phyloP scores from a whole-genome alignment of 1,139 yeast species.

The Taphrina flavorubra region DNA sequence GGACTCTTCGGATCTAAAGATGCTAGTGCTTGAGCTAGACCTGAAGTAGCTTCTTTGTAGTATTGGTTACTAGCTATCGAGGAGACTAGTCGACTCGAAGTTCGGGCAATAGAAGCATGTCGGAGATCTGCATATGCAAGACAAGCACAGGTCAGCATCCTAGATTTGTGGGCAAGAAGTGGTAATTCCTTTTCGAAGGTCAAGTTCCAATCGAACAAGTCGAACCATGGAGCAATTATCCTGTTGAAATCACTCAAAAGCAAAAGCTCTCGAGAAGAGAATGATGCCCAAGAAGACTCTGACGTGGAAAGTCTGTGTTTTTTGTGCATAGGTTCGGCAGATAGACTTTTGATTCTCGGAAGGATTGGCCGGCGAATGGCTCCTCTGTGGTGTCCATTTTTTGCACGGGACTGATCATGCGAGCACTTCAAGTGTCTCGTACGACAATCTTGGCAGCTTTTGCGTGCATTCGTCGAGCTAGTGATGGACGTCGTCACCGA shows the following conservation, averaged over 20 bases:
- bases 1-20: background rate
- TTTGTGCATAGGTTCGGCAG: background rate
- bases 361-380: conserved; percentile 8
- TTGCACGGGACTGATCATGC: background rate
- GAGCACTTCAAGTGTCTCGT: conserved; percentile 5
- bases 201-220: conserved; percentile 13
- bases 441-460: conserved; percentile 24
- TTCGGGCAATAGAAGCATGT: background rate
- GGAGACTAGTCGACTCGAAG: background rate
- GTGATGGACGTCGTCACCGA: background rate
- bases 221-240: conserved; percentile 15
- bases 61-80: conserved; percentile 6
- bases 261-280: conserved; percentile 7
- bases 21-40: conserved; percentile 14
- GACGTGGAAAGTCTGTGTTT: background rate
- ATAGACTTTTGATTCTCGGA: conserved; percentile 6
- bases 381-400: background rate
- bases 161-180: conserved; percentile 5
- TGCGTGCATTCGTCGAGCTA: conserved; percentile 1
- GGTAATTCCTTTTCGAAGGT: conserved; percentile 14
- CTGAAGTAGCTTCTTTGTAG: conserved; percentile 16
- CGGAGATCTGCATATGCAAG: conserved; percentile 14
- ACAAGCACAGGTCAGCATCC: conserved; percentile 24
- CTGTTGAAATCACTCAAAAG: conserved; percentile 12
- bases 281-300: background rate